Evolutionary conservation across 257 asterid species (phyloP).

Genomic region (Galeopsis tetrahit): DNA sequence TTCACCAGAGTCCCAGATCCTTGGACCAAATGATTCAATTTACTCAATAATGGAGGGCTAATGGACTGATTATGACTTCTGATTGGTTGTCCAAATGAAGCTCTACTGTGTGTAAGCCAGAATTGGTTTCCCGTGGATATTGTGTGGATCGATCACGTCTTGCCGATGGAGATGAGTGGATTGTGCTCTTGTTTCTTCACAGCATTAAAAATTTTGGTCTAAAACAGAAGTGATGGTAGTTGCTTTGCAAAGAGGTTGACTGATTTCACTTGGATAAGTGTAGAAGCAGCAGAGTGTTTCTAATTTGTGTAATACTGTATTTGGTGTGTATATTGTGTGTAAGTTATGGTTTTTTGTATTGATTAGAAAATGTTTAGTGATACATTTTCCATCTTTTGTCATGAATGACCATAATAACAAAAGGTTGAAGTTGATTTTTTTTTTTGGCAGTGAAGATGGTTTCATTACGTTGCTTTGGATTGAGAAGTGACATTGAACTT

Average conservation of each 20-base stretch:
- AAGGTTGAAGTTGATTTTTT: neutral
- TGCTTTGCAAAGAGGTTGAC: neutral
- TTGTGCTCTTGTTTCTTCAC: neutral
- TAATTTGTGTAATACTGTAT: neutral
- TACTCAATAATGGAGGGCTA: constrained; percentile 23
- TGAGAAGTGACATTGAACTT: neutral
- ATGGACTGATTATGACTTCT: constrained; percentile 26
- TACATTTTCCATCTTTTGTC: neutral
- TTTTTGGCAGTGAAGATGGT: neutral
- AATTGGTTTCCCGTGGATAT: neutral
- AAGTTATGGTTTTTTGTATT: neutral
- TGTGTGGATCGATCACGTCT: neutral
- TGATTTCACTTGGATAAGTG: neutral
- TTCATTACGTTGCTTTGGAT: neutral
- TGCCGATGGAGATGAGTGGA: neutral
- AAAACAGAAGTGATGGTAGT: neutral
- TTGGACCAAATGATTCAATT: constrained; percentile 19
- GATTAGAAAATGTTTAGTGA: neutral
- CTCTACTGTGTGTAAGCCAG: constrained; percentile 21
- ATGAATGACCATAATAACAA: neutral
- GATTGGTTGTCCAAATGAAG: constrained; percentile 33
- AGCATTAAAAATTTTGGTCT: neutral
- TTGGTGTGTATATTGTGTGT: neutral
- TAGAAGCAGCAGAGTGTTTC: neutral
- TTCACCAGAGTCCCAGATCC: constrained; percentile 10